Evolutionary conservation across 768 basidiomycete genomes (phyloP).

Genomic region (Suillus subaureus): DNA sequence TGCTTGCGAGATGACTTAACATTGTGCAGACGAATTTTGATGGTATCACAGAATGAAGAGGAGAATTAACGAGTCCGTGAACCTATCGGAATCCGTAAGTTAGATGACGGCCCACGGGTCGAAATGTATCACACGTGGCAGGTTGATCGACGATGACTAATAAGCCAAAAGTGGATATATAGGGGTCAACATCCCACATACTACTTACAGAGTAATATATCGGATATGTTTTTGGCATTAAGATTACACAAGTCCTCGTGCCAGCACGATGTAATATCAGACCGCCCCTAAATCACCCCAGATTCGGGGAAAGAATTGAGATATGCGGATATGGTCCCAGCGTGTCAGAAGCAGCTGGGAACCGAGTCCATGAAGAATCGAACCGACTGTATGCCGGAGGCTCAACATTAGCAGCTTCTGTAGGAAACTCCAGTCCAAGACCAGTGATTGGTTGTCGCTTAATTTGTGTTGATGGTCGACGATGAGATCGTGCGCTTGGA

Average conservation of each 20-base stretch:
- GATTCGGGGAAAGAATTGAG: slow-evolving; percentile 13
- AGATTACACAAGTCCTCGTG: not conserved
- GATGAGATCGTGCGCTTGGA: not conserved
- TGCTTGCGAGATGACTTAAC: slow-evolving; percentile 27
- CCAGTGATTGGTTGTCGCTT: not conserved
- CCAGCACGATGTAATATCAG: not conserved
- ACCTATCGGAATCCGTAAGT: not conserved
- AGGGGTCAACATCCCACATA: not conserved
- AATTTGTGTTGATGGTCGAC: not conserved
- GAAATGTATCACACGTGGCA: not conserved
- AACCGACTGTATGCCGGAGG: slow-evolving; percentile 32
- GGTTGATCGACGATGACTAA: not conserved
- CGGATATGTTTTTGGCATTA: not conserved
- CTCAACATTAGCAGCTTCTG: slow-evolving; percentile 15
- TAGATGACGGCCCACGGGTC: too few relatives aligned
- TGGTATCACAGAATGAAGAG: not conserved
- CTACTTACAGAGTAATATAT: not conserved
- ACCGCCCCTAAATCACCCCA: not conserved
- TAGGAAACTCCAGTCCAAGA: not conserved
- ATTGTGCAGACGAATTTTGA: slow-evolving; percentile 19
- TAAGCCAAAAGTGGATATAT: not conserved
- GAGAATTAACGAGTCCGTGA: too few relatives aligned
- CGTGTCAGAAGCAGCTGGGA: slow-evolving; percentile 19
- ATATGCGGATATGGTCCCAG: slow-evolving; percentile 33
- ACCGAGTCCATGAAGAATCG: slow-evolving; percentile 23